Evolutionary conservation across 768 basidiomycete genomes (phyloP), one percentile per base, ranked within the genome.

Genomic region (Dentipellis fragilis): DNA sequence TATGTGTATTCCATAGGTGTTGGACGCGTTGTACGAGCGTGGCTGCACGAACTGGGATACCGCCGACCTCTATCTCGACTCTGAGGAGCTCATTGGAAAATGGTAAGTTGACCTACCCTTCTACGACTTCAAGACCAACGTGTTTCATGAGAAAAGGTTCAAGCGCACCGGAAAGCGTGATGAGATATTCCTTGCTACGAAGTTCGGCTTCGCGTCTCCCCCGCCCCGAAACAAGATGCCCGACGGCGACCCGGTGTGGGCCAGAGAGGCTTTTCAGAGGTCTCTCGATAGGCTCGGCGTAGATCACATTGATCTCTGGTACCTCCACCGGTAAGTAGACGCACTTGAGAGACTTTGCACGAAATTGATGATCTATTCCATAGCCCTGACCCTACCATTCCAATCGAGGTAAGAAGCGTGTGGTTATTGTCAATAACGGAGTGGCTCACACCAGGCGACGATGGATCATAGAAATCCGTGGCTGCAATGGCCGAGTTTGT

Each of bases 1-100:
- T 23, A 22, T 2, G 17, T 16, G 7, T 8, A 19, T 14, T 3
- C 2, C 14, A 8, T 48, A 77, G 74, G 58, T 79, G 39, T 66
- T 79, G 11, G 77, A 80, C 53, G 69, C 69, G 6, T 69, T 73
- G 0, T 69, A 73, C 40, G 68, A 68, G 37, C 54, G 48, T 3
- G 77, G 77, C 6, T 75, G 71, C 58, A 79, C 68, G 0, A 69
- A 72, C 57, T 78, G 76, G 76, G 78, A 79, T 58, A 73, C 73
- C 0, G 72, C 76, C 4, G 71, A 77, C 54, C 47, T 69, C 16
- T 79, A 78, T 42, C 69, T 48, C 5, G 66, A 65, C 59, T 67
- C 66, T 22, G 78, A 80, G 60, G 75, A 73, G 2, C 68, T 79
- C 16, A 68, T 80, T 42, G 75, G 73, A 1, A 75, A 72, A 59